phyloP scores from a whole-genome alignment of 1,139 yeast genomes.

The Wickerhamomyces sp. region DNA sequence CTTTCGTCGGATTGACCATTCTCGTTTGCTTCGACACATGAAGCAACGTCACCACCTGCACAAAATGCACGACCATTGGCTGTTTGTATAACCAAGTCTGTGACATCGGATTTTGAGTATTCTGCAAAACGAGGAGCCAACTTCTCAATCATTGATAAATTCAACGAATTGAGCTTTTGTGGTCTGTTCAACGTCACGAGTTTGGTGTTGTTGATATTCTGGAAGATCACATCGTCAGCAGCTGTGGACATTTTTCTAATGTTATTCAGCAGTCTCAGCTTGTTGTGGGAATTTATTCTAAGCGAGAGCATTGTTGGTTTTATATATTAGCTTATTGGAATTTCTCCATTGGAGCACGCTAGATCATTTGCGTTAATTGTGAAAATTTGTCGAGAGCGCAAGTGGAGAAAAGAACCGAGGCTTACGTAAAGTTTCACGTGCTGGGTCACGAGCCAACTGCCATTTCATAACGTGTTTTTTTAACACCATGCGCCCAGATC shows the following conservation, averaged over 20 bases:
- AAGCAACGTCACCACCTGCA: conserved; percentile 95
- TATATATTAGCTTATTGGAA: no score
- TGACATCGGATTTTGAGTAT: conserved; percentile 63
- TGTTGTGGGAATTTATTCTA: no score
- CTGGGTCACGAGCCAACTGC: no score
- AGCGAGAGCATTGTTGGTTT: conserved; percentile 1
- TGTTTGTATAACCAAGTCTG: conserved; percentile 62
- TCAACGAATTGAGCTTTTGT: conserved; percentile 78
- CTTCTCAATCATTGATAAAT: conserved; percentile 68
- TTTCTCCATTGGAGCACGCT: no score
- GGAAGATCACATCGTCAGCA: conserved; percentile 53
- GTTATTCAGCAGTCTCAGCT: no score
- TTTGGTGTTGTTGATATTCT: conserved; percentile 62
- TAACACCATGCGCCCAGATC: no score
- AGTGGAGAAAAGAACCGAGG: no score
- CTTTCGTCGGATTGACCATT: conserved; percentile 46
- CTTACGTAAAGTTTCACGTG: no score
- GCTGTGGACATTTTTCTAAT: no score
- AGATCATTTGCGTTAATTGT: no score
- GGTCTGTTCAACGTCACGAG: conserved; percentile 76
- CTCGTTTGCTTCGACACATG: conserved; percentile 52
- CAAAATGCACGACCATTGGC: conserved; percentile 65
- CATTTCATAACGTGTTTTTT: no score
- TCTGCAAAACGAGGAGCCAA: conserved; percentile 74
- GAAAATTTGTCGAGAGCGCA: no score